phyloP scores from a whole-genome alignment of 768 basidiomycete species.

The Pleurotus platypus region DNA sequence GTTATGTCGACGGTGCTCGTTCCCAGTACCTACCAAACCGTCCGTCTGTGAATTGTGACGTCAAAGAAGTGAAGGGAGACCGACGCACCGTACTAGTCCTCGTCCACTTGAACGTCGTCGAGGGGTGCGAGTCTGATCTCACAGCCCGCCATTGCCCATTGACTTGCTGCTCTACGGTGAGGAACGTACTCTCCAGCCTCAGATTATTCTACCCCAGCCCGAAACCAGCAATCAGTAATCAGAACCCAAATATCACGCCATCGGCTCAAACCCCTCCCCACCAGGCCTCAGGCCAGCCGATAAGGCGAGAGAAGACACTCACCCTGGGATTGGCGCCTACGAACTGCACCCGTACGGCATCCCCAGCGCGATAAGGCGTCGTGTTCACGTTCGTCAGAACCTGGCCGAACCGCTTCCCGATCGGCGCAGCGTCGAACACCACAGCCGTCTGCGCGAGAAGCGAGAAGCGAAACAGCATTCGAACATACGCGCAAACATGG shows the following conservation, averaged over 20 bases:
- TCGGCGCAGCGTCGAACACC: slow-evolving; percentile 53
- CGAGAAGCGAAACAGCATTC: too few relatives aligned
- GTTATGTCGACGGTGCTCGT: slow-evolving; percentile 64
- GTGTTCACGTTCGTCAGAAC: slow-evolving; percentile 52
- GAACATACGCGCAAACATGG: not conserved
- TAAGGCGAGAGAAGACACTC: slow-evolving; percentile 15
- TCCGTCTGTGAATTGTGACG: slow-evolving; percentile 1
- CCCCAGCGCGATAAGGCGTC: slow-evolving; percentile 48
- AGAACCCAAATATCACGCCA: too few relatives aligned
- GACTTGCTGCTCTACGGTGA: slow-evolving; percentile 56
- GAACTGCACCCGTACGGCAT: slow-evolving; percentile 60
- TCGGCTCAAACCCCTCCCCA: too few relatives aligned
- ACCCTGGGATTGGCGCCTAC: slow-evolving; percentile 80
- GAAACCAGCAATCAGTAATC: too few relatives aligned
- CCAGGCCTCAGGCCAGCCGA: too few relatives aligned
- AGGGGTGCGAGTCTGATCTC: slow-evolving; percentile 76
- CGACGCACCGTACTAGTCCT: slow-evolving; percentile 49
- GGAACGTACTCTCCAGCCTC: slow-evolving; percentile 68
- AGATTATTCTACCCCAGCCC: slow-evolving; percentile 60
- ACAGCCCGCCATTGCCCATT: slow-evolving; percentile 51
- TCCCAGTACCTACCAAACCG: slow-evolving; percentile 40
- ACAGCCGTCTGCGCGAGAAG: slow-evolving; percentile 46
- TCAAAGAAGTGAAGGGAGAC: slow-evolving; percentile 2
- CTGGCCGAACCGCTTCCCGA: slow-evolving; percentile 59
- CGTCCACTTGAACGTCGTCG: slow-evolving; percentile 64